Conservation (phyloP, 2,329 filamentous ascomycete species). For the Botrytis sinoallii region DNA sequence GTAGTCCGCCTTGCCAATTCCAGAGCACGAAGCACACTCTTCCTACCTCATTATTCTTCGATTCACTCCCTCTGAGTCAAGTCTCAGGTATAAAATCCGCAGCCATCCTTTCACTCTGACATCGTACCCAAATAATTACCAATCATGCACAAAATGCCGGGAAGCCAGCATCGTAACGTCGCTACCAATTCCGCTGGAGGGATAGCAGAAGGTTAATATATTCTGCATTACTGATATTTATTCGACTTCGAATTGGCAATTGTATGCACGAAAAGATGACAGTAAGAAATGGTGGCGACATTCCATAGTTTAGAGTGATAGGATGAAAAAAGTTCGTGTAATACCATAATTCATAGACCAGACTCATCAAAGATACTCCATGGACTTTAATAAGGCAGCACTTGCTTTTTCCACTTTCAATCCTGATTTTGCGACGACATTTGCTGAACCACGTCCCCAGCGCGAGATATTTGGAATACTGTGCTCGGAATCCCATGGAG, state of each 20-base stretch:
- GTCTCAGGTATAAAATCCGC: not conserved
- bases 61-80: not conserved
- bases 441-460: too few species aligned
- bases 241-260: not conserved
- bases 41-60: not conserved
- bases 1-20: not conserved
- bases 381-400: not conserved
- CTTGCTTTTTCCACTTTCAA: not conserved
- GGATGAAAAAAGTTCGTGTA: not conserved
- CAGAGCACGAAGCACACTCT: not conserved
- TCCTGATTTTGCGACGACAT: rapidly evolving
- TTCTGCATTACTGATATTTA: not conserved
- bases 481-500: not conserved
- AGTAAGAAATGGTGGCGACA: not conserved
- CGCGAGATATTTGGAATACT: not conserved
- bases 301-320: not conserved
- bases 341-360: too few species aligned
- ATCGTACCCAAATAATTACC: not conserved
- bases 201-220: not conserved
- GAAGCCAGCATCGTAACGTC: not conserved
- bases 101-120: not conserved
- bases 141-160: not conserved
- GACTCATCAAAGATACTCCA: too few species aligned
- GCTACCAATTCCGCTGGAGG: not conserved
- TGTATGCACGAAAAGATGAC: not conserved